phyloP scores from a whole-genome alignment of 2,329 filamentous ascomycete species.

The Colletotrichum destructivum region DNA sequence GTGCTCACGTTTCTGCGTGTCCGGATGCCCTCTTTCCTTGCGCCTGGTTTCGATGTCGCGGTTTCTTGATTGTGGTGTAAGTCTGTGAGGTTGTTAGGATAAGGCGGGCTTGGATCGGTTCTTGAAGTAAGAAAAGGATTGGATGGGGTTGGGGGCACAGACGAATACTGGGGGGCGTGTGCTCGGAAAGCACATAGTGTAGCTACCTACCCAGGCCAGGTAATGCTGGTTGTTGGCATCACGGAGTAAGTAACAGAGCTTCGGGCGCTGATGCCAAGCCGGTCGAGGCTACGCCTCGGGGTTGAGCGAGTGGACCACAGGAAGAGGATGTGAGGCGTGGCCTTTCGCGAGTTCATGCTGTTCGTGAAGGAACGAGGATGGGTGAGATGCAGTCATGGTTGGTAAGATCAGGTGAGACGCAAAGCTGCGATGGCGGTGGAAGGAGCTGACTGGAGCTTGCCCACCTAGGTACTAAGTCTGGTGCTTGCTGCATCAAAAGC shows the following conservation, averaged over 20 bases:
- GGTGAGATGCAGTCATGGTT: slow-evolving; percentile 11
- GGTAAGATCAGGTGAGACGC: slow-evolving; percentile 3
- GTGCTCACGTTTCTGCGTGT: slow-evolving; percentile 13
- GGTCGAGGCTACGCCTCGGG: slow-evolving; percentile 17
- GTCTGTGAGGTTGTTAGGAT: slow-evolving; percentile 24
- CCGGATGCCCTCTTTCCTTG: slow-evolving; percentile 1
- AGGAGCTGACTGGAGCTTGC: slow-evolving; percentile 19
- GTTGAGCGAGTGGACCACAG: slow-evolving; percentile 1
- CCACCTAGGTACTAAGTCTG: slow-evolving; percentile 7
- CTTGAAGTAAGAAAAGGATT: slow-evolving; percentile 25
- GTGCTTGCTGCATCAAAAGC: slow-evolving; percentile 16
- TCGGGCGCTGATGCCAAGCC: not conserved
- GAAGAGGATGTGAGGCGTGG: slow-evolving; percentile 11
- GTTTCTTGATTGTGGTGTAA: not conserved
- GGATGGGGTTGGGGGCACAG: slow-evolving; percentile 13
- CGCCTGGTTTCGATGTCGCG: not conserved
- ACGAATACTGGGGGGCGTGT: slow-evolving; percentile 12
- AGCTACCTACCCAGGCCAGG: not conserved
- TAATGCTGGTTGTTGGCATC: not conserved
- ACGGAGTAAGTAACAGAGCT: not conserved
- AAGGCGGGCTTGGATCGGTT: slow-evolving; percentile 34
- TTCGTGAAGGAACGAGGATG: not conserved
- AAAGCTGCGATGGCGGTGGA: slow-evolving; percentile 6
- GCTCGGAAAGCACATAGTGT: not conserved
- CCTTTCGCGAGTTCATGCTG: not conserved